Percentiles rank a stretch among this genome's conserved stretches.
Evolutionary conservation across 2,329 filamentous ascomycete species (phyloP).

Genomic region (Beauveria australis): DNA sequence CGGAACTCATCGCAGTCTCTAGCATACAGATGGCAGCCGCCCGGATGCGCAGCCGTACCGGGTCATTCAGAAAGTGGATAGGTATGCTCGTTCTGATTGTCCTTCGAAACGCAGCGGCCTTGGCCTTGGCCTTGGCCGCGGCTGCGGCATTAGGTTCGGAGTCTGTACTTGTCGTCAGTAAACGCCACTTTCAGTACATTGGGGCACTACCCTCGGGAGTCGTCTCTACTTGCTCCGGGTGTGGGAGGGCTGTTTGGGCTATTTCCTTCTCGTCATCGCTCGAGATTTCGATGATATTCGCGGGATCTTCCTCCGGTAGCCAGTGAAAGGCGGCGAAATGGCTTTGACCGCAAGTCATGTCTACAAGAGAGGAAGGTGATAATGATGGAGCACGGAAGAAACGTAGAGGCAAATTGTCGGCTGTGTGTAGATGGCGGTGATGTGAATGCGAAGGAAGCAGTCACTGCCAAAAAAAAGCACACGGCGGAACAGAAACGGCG

Average conservation of each 20-base stretch:
- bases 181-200: neutral
- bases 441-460: no score
- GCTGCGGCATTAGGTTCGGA: neutral
- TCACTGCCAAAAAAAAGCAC: neutral
- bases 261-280: constrained; percentile 1
- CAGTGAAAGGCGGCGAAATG: neutral
- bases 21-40: constrained; percentile 18
- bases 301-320: neutral
- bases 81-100: neutral
- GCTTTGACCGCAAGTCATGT: neutral
- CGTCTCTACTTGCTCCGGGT: neutral
- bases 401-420: no score
- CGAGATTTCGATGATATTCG: constrained; percentile 1
- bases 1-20: constrained; percentile 14
- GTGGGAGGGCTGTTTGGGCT: neutral
- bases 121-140: neutral
- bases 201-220: neutral
- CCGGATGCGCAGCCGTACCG: neutral
- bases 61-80: neutral
- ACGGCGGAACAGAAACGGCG: neutral
- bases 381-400: no score
- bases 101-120: neutral
- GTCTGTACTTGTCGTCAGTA: neutral
- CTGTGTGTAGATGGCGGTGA: no score
- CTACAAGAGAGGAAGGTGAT: neutral